Evolutionary conservation across 345 rosid species (phyloP).

Genomic region (Linum trigynum): DNA sequence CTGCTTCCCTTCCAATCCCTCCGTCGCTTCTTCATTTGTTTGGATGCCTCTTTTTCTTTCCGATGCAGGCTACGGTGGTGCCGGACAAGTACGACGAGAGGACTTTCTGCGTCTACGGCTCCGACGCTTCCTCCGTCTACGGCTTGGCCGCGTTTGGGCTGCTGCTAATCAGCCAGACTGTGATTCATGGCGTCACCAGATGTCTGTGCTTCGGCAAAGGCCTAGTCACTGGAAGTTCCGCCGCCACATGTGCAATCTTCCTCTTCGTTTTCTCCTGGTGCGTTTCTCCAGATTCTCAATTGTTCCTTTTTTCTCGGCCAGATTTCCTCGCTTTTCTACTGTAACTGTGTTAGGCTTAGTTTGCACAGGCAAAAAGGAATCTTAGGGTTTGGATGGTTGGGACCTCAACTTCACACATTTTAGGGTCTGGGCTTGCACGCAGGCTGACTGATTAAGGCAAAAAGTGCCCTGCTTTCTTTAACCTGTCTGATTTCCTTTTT

Average conservation of each 20-base stretch:
- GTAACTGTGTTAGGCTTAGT: too few species aligned
- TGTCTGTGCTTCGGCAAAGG: conserved; percentile 90
- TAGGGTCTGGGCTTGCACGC: too few species aligned
- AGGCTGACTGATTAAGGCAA: too few species aligned
- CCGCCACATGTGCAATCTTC: conserved; percentile 51
- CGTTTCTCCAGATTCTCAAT: background rate
- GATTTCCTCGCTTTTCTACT: too few species aligned
- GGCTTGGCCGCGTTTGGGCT: conserved; percentile 72
- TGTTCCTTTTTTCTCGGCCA: too few species aligned
- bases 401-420: too few species aligned
- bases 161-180: conserved; percentile 57
- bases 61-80: conserved; percentile 43
- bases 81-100: conserved; percentile 73
- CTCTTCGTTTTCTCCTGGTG: conserved; percentile 90
- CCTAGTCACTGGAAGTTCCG: conserved; percentile 50
- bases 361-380: background rate
- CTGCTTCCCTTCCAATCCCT: background rate
- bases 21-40: background rate
- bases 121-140: conserved; percentile 76
- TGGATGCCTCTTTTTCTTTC: too few species aligned
- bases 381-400: background rate
- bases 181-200: conserved; percentile 64
- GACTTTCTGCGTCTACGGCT: conserved; percentile 60
- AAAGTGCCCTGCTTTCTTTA: background rate
- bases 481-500: too few species aligned